Conservation (phyloP, 768 basidiomycete species). For the Sutorius australiensis region DNA sequence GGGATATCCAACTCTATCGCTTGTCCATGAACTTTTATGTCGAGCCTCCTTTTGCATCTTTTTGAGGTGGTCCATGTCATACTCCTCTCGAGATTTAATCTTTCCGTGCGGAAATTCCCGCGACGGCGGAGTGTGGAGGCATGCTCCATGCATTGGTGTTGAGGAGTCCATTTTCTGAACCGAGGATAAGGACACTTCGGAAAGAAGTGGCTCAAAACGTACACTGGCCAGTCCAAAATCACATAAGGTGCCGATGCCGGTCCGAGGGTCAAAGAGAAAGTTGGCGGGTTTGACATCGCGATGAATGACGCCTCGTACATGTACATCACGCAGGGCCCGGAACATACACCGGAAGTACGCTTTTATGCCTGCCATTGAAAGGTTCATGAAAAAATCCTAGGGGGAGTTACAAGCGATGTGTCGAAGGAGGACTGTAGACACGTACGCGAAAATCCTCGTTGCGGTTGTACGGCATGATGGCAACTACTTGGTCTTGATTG, state of each 20-base stretch:
- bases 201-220: slow-evolving; percentile 27
- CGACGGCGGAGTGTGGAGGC: slow-evolving; percentile 74
- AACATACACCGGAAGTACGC: slow-evolving; percentile 89
- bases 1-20: slow-evolving; percentile 75
- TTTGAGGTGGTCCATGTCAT: slow-evolving; percentile 49
- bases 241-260: slow-evolving; percentile 80
- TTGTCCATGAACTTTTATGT: slow-evolving; percentile 44
- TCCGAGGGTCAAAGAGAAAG: slow-evolving; percentile 86
- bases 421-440: slow-evolving; percentile 14
- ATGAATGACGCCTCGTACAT: slow-evolving; percentile 83
- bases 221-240: slow-evolving; percentile 97
- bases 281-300: slow-evolving; percentile 98
- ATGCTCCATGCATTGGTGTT: slow-evolving; percentile 47
- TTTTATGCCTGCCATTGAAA: slow-evolving; percentile 76
- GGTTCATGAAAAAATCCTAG: slow-evolving; percentile 72
- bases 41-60: slow-evolving; percentile 59
- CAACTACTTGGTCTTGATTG: slow-evolving; percentile 86
- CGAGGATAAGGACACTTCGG: slow-evolving; percentile 1
- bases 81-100: slow-evolving; percentile 40
- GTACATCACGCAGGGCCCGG: slow-evolving; percentile 84
- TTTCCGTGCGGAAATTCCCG: slow-evolving; percentile 66
- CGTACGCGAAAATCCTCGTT: slow-evolving; percentile 92
- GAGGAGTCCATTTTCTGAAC: slow-evolving; percentile 53
- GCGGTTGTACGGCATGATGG: slow-evolving; percentile 88
- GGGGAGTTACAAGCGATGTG: slow-evolving; percentile 4